Evolutionary conservation across 2,329 filamentous ascomycete genomes (phyloP).

Genomic region (Diplodia seriata): DNA sequence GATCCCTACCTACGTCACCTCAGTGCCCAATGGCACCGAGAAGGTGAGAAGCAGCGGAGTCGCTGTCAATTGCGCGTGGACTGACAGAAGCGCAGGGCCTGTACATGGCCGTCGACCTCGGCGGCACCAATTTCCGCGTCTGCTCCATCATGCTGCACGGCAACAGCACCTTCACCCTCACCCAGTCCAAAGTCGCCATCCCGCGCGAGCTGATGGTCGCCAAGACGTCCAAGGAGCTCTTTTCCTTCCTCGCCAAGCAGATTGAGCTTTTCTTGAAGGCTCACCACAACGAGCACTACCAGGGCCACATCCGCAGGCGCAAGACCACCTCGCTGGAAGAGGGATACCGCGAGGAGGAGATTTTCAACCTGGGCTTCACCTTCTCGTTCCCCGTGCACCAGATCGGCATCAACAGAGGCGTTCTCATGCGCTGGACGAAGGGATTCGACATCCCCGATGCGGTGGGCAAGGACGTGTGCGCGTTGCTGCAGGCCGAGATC

Average conservation of each 20-base stretch:
- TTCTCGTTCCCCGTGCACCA: constrained; percentile 98
- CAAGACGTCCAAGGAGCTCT: constrained; percentile 84
- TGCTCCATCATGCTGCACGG: constrained; percentile 94
- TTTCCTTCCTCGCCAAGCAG: constrained; percentile 90
- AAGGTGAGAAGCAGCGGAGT: constrained; percentile 66
- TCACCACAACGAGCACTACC: constrained; percentile 88
- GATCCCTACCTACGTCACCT: constrained; percentile 96
- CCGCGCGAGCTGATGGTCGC: constrained; percentile 90
- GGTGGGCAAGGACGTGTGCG: constrained; percentile 92
- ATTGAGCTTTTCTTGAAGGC: constrained; percentile 86
- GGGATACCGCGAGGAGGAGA: constrained; percentile 72
- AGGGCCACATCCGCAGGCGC: constrained; percentile 70
- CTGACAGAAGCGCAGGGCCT: constrained; percentile 67
- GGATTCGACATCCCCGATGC: constrained; percentile 97
- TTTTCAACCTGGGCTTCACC: constrained; percentile 96
- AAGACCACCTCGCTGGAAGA: constrained; percentile 65
- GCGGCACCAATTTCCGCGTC: constrained; percentile 97
- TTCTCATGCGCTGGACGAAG: constrained; percentile 96
- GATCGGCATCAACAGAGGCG: constrained; percentile 91
- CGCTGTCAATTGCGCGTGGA: constrained; percentile 1
- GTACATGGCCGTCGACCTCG: constrained; percentile 96
- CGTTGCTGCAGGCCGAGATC: constrained; percentile 85
- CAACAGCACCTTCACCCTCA: constrained; percentile 92
- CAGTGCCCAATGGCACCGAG: constrained; percentile 95
- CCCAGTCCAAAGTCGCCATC: constrained; percentile 90